Conservation (phyloP, 2,329 filamentous ascomycete species). For the Salinomyces thailandicus region DNA sequence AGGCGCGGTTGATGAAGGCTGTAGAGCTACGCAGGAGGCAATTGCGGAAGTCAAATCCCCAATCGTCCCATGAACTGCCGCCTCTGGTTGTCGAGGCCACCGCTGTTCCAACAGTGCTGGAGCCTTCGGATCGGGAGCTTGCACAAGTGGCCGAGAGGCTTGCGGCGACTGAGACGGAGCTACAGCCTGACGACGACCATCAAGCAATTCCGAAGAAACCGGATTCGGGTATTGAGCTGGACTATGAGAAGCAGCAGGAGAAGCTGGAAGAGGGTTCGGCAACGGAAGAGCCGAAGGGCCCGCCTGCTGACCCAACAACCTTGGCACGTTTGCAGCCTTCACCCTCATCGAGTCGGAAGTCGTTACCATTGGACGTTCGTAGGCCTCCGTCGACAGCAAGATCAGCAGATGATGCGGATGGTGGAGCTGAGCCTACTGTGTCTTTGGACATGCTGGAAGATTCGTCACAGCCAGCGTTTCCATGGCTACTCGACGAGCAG, state of each 20-base stretch:
- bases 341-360: neutral
- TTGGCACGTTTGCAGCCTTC: neutral
- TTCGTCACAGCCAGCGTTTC: neutral
- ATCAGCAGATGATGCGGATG: neutral
- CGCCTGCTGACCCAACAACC: neutral
- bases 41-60: slow-evolving; percentile 33
- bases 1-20: slow-evolving; percentile 85
- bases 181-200: slow-evolving; percentile 3
- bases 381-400: neutral
- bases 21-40: slow-evolving; percentile 82
- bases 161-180: neutral
- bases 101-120: slow-evolving; percentile 11
- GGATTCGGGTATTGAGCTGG: slow-evolving; percentile 48
- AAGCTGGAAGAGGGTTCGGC: slow-evolving; percentile 1
- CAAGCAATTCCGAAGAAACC: slow-evolving; percentile 32
- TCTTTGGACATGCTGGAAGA: slow-evolving; percentile 6
- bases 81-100: slow-evolving; percentile 9
- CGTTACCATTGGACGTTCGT: neutral
- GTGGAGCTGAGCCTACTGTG: slow-evolving; percentile 3
- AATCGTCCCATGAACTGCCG: slow-evolving; percentile 3
- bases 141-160: slow-evolving; percentile 1
- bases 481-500: no score
- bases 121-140: neutral
- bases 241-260: slow-evolving; percentile 21
- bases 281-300: neutral